Evolutionary conservation across 208 protist species (phyloP).

Genomic region (Trypanosoma congolense): DNA sequence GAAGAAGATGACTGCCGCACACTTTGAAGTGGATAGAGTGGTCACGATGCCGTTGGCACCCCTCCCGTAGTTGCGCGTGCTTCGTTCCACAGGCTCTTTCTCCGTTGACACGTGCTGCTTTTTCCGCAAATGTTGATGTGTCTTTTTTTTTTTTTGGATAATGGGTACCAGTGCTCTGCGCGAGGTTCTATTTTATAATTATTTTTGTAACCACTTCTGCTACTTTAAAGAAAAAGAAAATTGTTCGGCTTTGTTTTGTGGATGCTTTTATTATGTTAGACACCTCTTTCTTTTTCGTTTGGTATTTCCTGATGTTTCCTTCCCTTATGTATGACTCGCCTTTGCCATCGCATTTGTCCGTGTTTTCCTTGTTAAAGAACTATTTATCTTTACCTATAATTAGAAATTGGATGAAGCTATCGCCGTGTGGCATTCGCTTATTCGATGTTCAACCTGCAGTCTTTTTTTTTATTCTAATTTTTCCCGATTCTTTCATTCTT

Average conservation of each 20-base stretch:
- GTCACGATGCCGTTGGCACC: constrained; percentile 76
- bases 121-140: neutral
- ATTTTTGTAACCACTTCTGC: neutral
- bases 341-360: too few species aligned
- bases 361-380: too few species aligned
- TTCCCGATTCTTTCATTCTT: constrained; percentile 6
- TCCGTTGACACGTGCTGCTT: neutral
- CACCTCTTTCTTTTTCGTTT: constrained; percentile 17
- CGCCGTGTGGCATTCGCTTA: too few species aligned
- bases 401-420: too few species aligned
- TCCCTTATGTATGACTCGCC: too few species aligned
- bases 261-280: too few species aligned
- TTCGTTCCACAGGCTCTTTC: too few species aligned
- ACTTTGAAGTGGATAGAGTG: constrained; percentile 62
- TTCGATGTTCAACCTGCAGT: too few species aligned
- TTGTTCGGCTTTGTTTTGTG: constrained; percentile 2
- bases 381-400: too few species aligned
- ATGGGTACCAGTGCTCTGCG: neutral
- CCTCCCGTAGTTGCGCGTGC: neutral
- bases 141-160: constrained; percentile 13
- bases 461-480: constrained; percentile 17
- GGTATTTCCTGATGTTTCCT: constrained; percentile 8
- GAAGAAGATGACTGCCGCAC: constrained; percentile 71
- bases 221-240: too few species aligned
- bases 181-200: neutral